Base-by-base conservation (phyloP, 371 early-diverging fungal genomes). In the Lichtheimia corymbifera region DNA sequence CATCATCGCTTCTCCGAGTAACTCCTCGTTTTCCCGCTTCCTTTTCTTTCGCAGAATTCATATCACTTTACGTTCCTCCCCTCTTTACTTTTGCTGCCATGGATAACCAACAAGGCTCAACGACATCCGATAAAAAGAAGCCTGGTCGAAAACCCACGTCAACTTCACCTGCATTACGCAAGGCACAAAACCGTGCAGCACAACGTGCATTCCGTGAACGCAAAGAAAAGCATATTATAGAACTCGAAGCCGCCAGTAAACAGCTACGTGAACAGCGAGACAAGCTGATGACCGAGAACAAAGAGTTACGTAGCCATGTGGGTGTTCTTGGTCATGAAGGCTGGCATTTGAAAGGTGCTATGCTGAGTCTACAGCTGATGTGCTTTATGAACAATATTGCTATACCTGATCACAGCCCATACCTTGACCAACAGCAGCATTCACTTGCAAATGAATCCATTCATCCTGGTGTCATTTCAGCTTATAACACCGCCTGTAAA, bases 101-200 rank as follows among this genome's bases (percentile, higher is more conserved):
- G 35, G 9, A 35, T 35, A 35, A 35, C 35, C 35, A 35, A 35
- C 2, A 35, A 9, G 35, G 11, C 35, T 35, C 35, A 35, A 9
- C 35, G 9, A 35, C 35, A 35, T 35, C 35, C 35, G 35, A 35
- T 35, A 54, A 54, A 2, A 90, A 86, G 64, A 91, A 91, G 73
- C 91, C 94, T 6, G 94, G 94, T 4, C 72, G 94, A 24, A 93
- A 93, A 70, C 91, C 91, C 14, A 86, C 83, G 50, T 84, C 84
- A 15, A 82, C 84, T 20, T 86, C 84, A 5, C 86, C 84, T 17
- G 83, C 54, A 40, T 41, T 54, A 67, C 83, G 91, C 58, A 87
- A 88, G 17, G 91, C 90, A 5, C 90, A 91, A 68, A 91, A 91
- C 64, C 72, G 91, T 53, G 90, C 88, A 9, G 91, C 91, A 5